Conservation (phyloP, 2,329 filamentous ascomycete species). For the Monilinia fructigena region DNA sequence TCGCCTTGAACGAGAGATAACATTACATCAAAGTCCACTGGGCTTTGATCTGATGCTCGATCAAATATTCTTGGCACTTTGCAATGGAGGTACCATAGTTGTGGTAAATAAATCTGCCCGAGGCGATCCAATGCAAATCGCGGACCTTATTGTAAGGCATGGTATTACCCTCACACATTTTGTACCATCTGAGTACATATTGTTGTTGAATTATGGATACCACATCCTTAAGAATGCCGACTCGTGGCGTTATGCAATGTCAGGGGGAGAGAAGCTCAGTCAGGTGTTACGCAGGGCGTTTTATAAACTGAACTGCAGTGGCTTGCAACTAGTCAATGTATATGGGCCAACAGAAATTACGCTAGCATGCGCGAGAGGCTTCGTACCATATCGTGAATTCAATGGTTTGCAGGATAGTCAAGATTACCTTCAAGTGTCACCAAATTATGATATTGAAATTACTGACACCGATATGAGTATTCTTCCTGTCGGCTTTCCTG, state of each 20-base stretch:
- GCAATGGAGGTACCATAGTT: background rate
- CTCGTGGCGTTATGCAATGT: background rate
- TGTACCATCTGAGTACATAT: background rate
- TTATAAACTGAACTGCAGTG: background rate
- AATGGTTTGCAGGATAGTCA: background rate
- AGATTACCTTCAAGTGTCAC: background rate
- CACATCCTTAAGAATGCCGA: background rate
- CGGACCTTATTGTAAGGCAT: background rate
- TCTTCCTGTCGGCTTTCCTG: background rate
- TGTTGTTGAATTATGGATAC: background rate
- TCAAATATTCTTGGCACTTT: background rate
- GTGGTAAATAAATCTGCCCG: background rate
- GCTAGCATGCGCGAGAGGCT: background rate
- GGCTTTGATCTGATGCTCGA: background rate
- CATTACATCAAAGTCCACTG: background rate
- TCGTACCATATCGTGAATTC: background rate
- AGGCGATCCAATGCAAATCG: background rate
- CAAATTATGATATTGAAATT: background rate
- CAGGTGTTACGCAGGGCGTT: background rate
- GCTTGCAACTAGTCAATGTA: background rate
- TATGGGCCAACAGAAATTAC: background rate
- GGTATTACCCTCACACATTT: background rate
- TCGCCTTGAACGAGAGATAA: background rate
- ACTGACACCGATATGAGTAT: background rate
- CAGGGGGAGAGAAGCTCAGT: background rate